phyloP scores from a whole-genome alignment of 257 asterid genomes.

The Echium plantagineum region DNA sequence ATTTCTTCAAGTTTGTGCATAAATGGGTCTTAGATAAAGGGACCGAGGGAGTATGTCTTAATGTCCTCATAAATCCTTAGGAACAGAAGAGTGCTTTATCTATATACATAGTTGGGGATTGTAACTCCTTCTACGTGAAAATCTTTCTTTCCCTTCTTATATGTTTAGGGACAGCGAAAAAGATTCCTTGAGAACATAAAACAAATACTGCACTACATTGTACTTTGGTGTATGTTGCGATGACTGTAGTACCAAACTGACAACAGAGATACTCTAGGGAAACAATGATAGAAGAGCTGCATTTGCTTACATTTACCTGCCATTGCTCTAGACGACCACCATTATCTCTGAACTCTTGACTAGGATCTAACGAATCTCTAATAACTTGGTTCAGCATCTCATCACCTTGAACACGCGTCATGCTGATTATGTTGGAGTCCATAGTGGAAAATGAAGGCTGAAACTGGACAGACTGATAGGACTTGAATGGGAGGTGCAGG shows the following conservation, averaged over 20 bases:
- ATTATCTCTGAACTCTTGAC: slow-evolving; percentile 29
- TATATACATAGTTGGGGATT: slow-evolving; percentile 16
- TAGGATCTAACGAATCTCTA: slow-evolving; percentile 22
- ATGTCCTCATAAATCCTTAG: slow-evolving; percentile 25
- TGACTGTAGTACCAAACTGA: too few relatives aligned
- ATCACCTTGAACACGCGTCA: slow-evolving; percentile 40
- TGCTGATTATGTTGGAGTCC: slow-evolving; percentile 28
- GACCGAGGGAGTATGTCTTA: too few relatives aligned
- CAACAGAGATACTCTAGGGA: slow-evolving; percentile 24
- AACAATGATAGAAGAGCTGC: slow-evolving; percentile 14
- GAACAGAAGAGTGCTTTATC: slow-evolving; percentile 20
- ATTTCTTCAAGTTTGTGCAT: too few relatives aligned
- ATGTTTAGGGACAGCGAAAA: too few relatives aligned
- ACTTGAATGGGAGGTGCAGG: slow-evolving; percentile 21
- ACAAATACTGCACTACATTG: too few relatives aligned
- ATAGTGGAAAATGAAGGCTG: slow-evolving; percentile 36
- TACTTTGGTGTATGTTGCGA: too few relatives aligned
- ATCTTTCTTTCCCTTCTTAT: too few relatives aligned
- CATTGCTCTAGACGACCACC: slow-evolving; percentile 43
- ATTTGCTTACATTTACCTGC: slow-evolving; percentile 44
- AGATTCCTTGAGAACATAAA: too few relatives aligned
- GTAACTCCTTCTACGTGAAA: too few relatives aligned
- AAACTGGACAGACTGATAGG: slow-evolving; percentile 4
- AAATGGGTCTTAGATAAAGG: too few relatives aligned
- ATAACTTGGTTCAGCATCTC: slow-evolving; percentile 44